Base-by-base conservation (phyloP, 768 basidiomycete genomes). In the Pholiota conissans region DNA sequence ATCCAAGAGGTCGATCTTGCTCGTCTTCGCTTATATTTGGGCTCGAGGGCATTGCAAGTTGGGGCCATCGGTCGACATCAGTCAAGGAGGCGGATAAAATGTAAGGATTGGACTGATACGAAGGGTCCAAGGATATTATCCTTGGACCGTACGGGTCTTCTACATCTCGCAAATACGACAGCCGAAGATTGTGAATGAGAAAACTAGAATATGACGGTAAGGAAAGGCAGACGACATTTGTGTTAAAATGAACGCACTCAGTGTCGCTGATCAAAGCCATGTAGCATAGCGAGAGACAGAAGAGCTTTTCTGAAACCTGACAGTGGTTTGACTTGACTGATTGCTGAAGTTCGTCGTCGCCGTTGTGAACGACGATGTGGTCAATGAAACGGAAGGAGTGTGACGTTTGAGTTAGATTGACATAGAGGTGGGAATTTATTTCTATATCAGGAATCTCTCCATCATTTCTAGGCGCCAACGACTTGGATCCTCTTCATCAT, bases 81-180 rank as follows among this genome's bases (percentile, higher is more conserved):
- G 92, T 86, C 29, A 95, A 83, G 2, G 86, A 86, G 0, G 91
- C 82, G 6, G 90, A 88, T 52, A 84, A 76, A 64, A 95, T 86
- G 70, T 95, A 94, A 0, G 92, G 88, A 67, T 95, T 96, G 11
- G 86, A 79, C 16, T 84, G 75, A 75, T 93, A 90, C 0, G 85
- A 80, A 0, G 89, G 88, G 67, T 88, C 86, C 49, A 95, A 77
- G 5, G 91, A 84, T 64, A 97, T 87, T 66, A 96, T 79, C 28
- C 93, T 84, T 0, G 86, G 74, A 13, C 90, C 90, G 66, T 95
- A 92, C 0, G 89, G 86, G 66, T 97, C 95, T 56, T 93, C 90
- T 37, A 93, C 85, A 63, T 89, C 85, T 59, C 93, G 89, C n/a
- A 98, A 79, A 68, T 95, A 94, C 11, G 89, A 85, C 26, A 98